Evolutionary conservation across 164 flowering plant species (phyloP), one percentile per base, ranked within the genome.

Genomic region (Aristolochia fimbriata): DNA sequence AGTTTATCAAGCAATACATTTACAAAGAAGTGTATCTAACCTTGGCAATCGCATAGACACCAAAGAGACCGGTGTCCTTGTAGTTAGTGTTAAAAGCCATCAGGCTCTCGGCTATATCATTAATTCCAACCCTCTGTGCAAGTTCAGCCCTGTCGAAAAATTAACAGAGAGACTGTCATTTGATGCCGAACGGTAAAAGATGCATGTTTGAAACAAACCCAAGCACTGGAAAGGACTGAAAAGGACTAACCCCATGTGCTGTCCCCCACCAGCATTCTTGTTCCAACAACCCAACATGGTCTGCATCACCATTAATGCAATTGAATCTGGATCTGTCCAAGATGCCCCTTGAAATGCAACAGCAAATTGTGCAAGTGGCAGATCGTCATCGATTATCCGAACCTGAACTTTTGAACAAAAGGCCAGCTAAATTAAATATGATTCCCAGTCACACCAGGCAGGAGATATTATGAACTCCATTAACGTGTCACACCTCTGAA

Each of bases 261-360:
- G 91, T 71, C 99, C 99, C 19, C 93, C 93, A 43, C 80, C 80
- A 15, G 77, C 71, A 71, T 48, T 83, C 64, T 88, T 94, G 60
- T 83, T 88, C 91, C 93, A 94, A 54, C 96, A 81, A 55, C 99
- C 99, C 70, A 94, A 58, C 93, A 94, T 83, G 23, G 91, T 73
- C 65, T 91, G 99, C 83, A 94, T 88, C 57, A 94, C 95, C 97
- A 94, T 88, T 64, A 94, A 81, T 17, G 96, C 85, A 77, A 88
- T 78, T 24, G 99, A 85, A 81, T 94, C 99, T 65, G 99, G 99
- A 73, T 94, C 99, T 27, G 91, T 88, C 95, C 96, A 94, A 15
- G 97, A 86, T 62, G 97, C 96, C 65, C 99, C 97, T 60, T 71
- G 73, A 72, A 91, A 90, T 48, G 99, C 99, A 74, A 94, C 85